These are phyloP conservation scores for Wickerhamiella allomyrinae DNA, from an alignment of 805 yeast species.

Conservation along the genomic window DNA sequence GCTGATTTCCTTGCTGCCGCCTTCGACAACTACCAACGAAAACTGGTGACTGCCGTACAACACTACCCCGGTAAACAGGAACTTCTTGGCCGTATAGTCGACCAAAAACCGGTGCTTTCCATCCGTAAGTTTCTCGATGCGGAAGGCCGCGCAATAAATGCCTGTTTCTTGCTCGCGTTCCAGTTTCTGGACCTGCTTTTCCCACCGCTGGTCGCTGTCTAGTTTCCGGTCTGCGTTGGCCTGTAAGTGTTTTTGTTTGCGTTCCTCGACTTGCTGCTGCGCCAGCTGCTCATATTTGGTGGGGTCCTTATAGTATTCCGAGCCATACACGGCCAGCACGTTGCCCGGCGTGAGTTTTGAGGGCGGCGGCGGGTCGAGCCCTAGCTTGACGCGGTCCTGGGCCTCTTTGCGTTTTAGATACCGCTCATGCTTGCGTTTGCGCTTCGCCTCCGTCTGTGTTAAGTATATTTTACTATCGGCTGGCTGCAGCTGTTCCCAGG, in stretches of 20 bases:
- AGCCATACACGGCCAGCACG: constrained; percentile 72
- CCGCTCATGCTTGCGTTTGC: constrained; percentile 58
- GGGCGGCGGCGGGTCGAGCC: constrained; percentile 74
- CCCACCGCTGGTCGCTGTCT: constrained; percentile 41
- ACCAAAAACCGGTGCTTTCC: constrained; percentile 61
- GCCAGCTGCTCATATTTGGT: constrained; percentile 71
- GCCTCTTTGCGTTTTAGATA: constrained; percentile 47
- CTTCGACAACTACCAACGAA: constrained; percentile 58
- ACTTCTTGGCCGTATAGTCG: constrained; percentile 67
- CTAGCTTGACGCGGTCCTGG: constrained; percentile 66
- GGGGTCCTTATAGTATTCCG: constrained; percentile 78
- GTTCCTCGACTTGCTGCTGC: constrained; percentile 46
- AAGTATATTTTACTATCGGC: constrained; percentile 38
- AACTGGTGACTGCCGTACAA: constrained; percentile 23
- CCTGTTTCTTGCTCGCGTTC: constrained; percentile 42
- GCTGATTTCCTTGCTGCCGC: constrained; percentile 47
- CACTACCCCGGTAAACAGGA: constrained; percentile 46
- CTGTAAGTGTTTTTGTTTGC: constrained; percentile 43
- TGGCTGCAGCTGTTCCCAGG: constrained; percentile 37
- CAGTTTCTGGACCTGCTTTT: constrained; percentile 33
- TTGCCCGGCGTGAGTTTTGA: constrained; percentile 79
- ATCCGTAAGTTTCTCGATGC: constrained; percentile 38
- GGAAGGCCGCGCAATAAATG: constrained; percentile 41
- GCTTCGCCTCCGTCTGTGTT: constrained; percentile 64
- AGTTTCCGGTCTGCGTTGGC: constrained; percentile 50